Evolutionary conservation across 495 filamentous ascomycete genomes (phyloP), one percentile per base, ranked within the genome.

Genomic region (Bombardia bombarda): DNA sequence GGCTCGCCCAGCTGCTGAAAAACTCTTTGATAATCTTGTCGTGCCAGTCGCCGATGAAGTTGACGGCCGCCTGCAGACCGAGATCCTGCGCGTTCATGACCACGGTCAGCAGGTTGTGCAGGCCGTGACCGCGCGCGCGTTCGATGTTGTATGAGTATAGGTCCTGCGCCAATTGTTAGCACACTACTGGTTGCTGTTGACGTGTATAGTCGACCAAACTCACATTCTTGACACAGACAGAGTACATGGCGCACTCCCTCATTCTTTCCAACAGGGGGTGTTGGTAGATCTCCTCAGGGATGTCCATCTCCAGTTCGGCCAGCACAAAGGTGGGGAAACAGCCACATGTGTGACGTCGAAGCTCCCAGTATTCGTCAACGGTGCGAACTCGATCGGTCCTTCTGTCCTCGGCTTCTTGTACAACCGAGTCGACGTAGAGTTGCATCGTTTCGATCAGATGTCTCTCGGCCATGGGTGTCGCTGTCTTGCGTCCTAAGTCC

Each of bases 71-170:
- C 23, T 43, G 39, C 5, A 37, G 32, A 12, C 26, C 33, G 6
- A 43, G 3, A 10, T 39, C 18, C 26, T 43, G 37, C 26, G 43
- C 46, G 19, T 38, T 21, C 46, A 48, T 48, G 19, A 32, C 39
- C 13, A 38, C 18, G 1, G 46, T 38, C 7, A 43, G n/a, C 10
- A 48, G 20, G 39, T 43, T 48, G 39, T 48, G 46, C 33, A 48
- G 40, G 3, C 24, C 46, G 25, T 48, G 46, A 40, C 46, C 46
- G 17, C 34, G 32, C 0, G 40, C 33, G 7, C 46, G 46, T 35
- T 48, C 46, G 18, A 48, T 22, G 40, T 39, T 42, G 46, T 48
- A 48, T 3, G 46, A 48, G 33, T 43, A 48, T 3, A 48, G 13
- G 20, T 43, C 46, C 40, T 42, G 18, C 20, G 2, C 20, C 14